Evolutionary conservation across 2,329 filamentous ascomycete genomes (phyloP).

Genomic region (Fusarium nematophilum): DNA sequence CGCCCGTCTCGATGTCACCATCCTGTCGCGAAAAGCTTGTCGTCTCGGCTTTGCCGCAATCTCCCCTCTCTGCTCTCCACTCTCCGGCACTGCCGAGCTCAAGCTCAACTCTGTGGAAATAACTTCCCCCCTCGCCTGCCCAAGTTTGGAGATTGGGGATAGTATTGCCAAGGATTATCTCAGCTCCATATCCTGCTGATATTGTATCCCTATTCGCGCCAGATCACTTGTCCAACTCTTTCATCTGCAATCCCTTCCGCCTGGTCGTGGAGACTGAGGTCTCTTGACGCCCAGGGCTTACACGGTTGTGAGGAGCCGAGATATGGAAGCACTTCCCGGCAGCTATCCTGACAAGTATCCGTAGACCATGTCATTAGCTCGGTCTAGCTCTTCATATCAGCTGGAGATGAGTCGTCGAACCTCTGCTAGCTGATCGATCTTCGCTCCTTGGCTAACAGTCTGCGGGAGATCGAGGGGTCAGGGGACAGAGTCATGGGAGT

Average conservation of each 20-base stretch:
- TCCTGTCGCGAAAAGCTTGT: constrained; percentile 8
- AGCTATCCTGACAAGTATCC: neutral
- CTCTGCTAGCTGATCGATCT: constrained; percentile 1
- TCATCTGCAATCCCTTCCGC: too few species aligned
- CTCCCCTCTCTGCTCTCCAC: constrained; percentile 12
- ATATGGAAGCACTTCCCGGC: neutral
- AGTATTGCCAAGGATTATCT: too few species aligned
- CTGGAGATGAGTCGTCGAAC: constrained; percentile 11
- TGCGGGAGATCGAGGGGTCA: neutral
- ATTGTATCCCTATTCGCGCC: too few species aligned
- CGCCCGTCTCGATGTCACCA: constrained; percentile 13
- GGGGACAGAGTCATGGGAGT: neutral
- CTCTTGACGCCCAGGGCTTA: too few species aligned
- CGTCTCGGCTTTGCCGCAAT: constrained; percentile 30
- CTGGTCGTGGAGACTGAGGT: too few species aligned
- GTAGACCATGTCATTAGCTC: neutral
- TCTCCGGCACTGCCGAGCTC: constrained; percentile 28
- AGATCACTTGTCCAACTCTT: too few species aligned
- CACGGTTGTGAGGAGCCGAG: too few species aligned
- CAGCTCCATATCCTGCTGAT: too few species aligned
- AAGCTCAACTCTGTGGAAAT: neutral
- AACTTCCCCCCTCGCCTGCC: too few species aligned
- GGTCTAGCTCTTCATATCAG: constrained; percentile 11
- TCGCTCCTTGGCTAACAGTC: neutral
- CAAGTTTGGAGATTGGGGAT: neutral